Conservation (phyloP, 768 basidiomycete genomes). For the Xerocomellus intermedius region DNA sequence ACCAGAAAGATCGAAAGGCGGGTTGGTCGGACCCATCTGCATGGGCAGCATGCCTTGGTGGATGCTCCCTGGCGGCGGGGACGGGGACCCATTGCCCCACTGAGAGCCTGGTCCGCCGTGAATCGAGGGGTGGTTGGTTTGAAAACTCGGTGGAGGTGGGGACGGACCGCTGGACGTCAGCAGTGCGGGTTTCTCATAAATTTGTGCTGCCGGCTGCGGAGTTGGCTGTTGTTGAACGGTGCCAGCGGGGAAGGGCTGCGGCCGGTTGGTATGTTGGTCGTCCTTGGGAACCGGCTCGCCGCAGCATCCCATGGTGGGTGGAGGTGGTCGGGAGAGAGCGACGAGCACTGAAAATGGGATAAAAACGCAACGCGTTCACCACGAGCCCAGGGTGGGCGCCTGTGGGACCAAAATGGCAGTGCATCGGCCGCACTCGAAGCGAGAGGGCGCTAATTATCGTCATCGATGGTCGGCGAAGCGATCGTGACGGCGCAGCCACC, state of each 20-base stretch:
- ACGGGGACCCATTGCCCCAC: conserved; percentile 33
- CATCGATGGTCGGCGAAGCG: not conserved
- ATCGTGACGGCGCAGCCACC: too few relatives aligned
- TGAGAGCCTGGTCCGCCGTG: conserved; percentile 26
- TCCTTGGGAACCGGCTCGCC: conserved; percentile 43
- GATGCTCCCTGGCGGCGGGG: conserved; percentile 27
- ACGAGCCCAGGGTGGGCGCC: conserved; percentile 11
- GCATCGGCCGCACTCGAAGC: conserved; percentile 6
- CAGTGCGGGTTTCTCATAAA: conserved; percentile 42
- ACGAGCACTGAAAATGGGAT: not conserved
- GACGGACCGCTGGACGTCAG: conserved; percentile 42
- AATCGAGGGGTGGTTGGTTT: conserved; percentile 18
- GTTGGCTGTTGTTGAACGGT: conserved; percentile 55
- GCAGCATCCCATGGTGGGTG: conserved; percentile 60
- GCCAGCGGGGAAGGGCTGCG: conserved; percentile 27
- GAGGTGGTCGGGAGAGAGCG: not conserved
- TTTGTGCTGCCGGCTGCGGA: conserved; percentile 34
- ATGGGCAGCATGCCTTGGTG: conserved; percentile 2
- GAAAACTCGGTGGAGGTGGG: conserved; percentile 44
- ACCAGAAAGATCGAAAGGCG: not conserved
- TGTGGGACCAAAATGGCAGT: conserved; percentile 13
- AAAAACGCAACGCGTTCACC: not conserved
- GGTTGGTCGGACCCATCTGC: not conserved
- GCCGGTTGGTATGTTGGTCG: conserved; percentile 35
- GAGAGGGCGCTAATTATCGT: not conserved